These are phyloP conservation scores for Ascoidea rubescens DNA, from an alignment of 805 yeast genomes.

Conservation along the genomic window DNA sequence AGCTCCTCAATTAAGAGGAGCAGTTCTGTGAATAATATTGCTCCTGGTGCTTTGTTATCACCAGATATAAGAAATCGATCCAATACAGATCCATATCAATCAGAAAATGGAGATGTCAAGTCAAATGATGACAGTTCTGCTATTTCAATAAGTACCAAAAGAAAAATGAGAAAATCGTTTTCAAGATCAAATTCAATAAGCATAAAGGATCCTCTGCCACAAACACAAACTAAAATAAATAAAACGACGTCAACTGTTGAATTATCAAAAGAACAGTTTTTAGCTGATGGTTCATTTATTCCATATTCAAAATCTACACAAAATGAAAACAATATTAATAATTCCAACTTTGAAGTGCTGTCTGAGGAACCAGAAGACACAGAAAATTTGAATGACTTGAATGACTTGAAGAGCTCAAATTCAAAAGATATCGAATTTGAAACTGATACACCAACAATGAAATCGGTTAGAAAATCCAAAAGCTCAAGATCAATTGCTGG, in stretches of 20 bases:
- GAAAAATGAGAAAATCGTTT: not conserved
- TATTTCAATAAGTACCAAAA: not conserved
- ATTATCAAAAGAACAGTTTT: conserved; percentile 16
- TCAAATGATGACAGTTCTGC: not conserved
- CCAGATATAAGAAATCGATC: not conserved
- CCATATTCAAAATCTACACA: conserved; percentile 3
- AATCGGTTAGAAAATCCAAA: conserved; percentile 3
- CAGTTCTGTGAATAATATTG: not conserved
- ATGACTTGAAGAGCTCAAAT: conserved; percentile 11
- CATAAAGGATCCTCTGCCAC: conserved; percentile 6
- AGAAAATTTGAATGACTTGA: conserved; percentile 15
- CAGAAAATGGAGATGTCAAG: not conserved
- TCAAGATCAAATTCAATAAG: not conserved
- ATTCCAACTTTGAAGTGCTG: conserved; percentile 15
- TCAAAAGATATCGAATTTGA: conserved; percentile 5
- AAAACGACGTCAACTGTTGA: conserved; percentile 13
- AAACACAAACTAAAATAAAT: conserved; percentile 8
- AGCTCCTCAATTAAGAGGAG: not conserved
- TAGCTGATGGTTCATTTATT: conserved; percentile 17
- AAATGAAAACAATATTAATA: conserved; percentile 5
- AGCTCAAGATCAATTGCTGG: conserved; percentile 9
- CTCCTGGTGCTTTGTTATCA: conserved; percentile 1
- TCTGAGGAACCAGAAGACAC: conserved; percentile 3
- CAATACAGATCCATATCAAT: conserved; percentile 1
- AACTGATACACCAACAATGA: not conserved